Base-by-base conservation (phyloP, 75 land plant genomes). In the Pseudotsuga menziesii region DNA sequence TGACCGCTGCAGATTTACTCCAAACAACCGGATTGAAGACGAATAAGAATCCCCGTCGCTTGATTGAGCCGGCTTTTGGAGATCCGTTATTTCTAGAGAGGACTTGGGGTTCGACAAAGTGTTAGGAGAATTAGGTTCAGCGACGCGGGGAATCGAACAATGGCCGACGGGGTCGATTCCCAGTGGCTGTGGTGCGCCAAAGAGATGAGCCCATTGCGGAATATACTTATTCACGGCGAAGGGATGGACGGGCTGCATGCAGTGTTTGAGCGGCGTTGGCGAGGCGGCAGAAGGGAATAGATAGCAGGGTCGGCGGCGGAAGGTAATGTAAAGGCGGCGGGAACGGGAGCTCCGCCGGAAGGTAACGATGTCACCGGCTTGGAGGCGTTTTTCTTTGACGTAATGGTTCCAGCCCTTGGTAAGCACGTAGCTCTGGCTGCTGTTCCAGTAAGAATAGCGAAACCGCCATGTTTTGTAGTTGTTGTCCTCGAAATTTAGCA, bases 401-500 rank as follows among this genome's bases (percentile, higher is more conserved):
- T 85, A 85, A 13, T 86, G 54, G 79, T 86, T 85, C 87, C 87
- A 85, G 2, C 87, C 87, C 79, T 84, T 85, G 2, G 87, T 85
- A 32, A 85, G 76, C 56, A 85, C 87, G 74, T 85, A 85, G 71
- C 87, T 85, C 75, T 85, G 87, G 86, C 86, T 83, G 63, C 87
- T 85, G 58, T 84, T 85, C 87, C 87, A 85, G 79, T 85, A 85
- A 12, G 87, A 85, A 64, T 85, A 85, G 16, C 85, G 58, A 59
- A 85, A 85, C 61, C 87, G 78, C 87, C 87, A 85, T 14, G 75
- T 77, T 78, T 84, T 83, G 25, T 72, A 82, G 4, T 78, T 41
- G 5, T 67, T 57, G 48, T 85, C 87, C 55, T 85, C 87, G 77
- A 94, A 91, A n/a, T 88, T 89, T 23, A 94, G 72, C 32, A 91